Percentiles rank a stretch among this genome's conserved stretches.
Conservation (phyloP, 2,329 filamentous ascomycete genomes). For the Colletotrichum plurivorum region DNA sequence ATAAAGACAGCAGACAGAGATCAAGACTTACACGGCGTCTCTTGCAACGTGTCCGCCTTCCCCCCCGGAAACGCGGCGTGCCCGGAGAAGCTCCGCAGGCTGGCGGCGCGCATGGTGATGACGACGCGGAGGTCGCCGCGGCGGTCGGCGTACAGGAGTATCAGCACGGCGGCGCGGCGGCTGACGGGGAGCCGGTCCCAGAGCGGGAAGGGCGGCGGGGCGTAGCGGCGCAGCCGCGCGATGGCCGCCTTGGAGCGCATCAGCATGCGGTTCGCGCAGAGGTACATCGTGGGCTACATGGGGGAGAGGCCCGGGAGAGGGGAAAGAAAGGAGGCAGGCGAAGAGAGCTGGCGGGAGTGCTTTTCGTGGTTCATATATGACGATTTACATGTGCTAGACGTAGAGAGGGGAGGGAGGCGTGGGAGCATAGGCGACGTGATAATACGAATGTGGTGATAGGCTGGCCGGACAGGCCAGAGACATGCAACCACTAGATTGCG, state of each 20-base stretch:
- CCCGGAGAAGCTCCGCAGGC: conserved; percentile 79
- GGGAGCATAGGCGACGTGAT: too few species aligned
- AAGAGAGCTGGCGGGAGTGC: too few species aligned
- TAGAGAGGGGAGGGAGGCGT: too few species aligned
- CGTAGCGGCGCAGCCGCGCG: conserved; percentile 72
- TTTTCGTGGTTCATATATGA: too few species aligned
- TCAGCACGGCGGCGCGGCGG: conserved; percentile 86
- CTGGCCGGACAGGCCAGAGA: not conserved
- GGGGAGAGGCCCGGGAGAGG: not conserved
- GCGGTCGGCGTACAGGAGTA: conserved; percentile 89
- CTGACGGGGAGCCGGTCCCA: conserved; percentile 74
- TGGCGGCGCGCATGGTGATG: conserved; percentile 77
- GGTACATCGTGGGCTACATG: conserved; percentile 38
- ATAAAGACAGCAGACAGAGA: too few species aligned
- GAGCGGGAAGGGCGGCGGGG: conserved; percentile 71
- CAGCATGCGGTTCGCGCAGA: conserved; percentile 39
- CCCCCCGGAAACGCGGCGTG: conserved; percentile 91
- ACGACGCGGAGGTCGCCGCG: conserved; percentile 83
- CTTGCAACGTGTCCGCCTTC: conserved; percentile 71
- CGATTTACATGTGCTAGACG: too few species aligned
- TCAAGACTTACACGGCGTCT: conserved; percentile 69
- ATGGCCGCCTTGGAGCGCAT: conserved; percentile 65
- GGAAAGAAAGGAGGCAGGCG: not conserved
- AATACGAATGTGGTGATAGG: conserved; percentile 12
- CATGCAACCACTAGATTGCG: not conserved